Conservation (phyloP, 352 stramenopile species). For the Phytophthora pini region DNA sequence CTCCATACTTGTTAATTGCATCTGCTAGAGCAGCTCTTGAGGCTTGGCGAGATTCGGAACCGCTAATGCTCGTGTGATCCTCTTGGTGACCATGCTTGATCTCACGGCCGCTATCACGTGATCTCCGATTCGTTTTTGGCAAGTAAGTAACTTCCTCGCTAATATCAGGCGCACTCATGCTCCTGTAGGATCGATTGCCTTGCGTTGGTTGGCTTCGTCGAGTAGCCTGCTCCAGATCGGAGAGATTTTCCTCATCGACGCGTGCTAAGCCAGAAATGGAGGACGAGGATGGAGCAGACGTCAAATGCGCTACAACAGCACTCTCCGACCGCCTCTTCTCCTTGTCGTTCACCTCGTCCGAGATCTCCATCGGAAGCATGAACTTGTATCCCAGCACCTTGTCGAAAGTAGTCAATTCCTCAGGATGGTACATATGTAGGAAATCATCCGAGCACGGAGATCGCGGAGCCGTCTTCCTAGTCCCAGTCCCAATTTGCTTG, state of each 20-base stretch:
- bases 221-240: conserved; percentile 34
- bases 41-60: conserved; percentile 35
- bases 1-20: conserved; percentile 39
- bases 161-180: conserved; percentile 83
- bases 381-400: conserved; percentile 89
- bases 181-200: conserved; percentile 52
- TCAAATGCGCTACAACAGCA: conserved; percentile 51
- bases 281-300: conserved; percentile 48
- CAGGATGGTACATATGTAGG: conserved; percentile 84
- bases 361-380: conserved; percentile 85
- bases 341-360: conserved; percentile 60
- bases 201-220: conserved; percentile 33
- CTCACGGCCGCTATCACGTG: conserved; percentile 49
- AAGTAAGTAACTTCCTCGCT: conserved; percentile 57
- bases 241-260: conserved; percentile 63
- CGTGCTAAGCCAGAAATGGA: conserved; percentile 44
- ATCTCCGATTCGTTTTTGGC: conserved; percentile 29
- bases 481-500: conserved; percentile 7
- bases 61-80: conserved; percentile 42
- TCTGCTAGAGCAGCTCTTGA: conserved; percentile 37
- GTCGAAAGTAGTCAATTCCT: conserved; percentile 87
- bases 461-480: conserved; percentile 23
- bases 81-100: conserved; percentile 32
- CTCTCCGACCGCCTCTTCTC: conserved; percentile 58
- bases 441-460: conserved; percentile 74